Evolutionary conservation across 169 alveolate species (phyloP).

Genomic region (Cryptosporidium ubiquitum): DNA sequence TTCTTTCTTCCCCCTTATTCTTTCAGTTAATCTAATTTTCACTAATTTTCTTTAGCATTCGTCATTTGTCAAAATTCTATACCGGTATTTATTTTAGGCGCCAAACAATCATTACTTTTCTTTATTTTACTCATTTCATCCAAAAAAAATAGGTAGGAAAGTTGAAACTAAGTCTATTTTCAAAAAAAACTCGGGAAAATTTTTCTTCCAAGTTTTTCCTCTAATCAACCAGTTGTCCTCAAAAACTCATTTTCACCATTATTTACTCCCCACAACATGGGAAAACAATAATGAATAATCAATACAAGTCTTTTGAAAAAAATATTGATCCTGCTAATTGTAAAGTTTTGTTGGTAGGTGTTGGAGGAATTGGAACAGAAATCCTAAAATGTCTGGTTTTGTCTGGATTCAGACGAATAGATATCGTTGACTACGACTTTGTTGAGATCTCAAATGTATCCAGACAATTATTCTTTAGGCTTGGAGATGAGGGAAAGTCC

Average conservation of each 20-base stretch:
- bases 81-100: not conserved
- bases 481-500: conserved; percentile 51
- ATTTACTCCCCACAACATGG: not conserved
- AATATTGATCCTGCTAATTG: not conserved
- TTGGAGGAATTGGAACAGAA: conserved; percentile 70
- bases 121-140: no score
- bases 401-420: conserved; percentile 50
- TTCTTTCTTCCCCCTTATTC: not conserved
- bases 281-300: not conserved
- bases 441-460: conserved; percentile 48
- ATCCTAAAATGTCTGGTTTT: conserved; percentile 24
- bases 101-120: not conserved
- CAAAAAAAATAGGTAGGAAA: no score
- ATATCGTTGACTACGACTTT: conserved; percentile 41
- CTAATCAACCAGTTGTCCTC: not conserved
- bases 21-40: no score
- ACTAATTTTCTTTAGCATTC: no score
- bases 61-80: not conserved
- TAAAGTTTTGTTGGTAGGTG: conserved; percentile 41
- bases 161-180: not conserved
- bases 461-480: conserved; percentile 28
- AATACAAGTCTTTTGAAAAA: not conserved
- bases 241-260: not conserved
- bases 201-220: not conserved
- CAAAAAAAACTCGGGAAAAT: not conserved